phyloP scores from a whole-genome alignment of 331 rosid genomes.

The Quercus phellos region DNA sequence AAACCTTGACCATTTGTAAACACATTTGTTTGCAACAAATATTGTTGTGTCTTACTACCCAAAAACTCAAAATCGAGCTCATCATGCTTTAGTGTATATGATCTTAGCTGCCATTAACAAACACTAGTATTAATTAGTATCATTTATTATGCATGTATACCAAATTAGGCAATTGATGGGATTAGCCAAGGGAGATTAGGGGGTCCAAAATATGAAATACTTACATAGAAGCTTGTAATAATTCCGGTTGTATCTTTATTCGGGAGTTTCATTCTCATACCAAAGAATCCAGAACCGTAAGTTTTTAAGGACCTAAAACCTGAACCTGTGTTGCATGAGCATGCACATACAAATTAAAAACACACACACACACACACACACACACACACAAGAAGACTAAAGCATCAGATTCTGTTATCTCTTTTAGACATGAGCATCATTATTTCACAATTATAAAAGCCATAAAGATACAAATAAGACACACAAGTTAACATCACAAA shows the following conservation, averaged over 20 bases:
- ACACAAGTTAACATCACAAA: too few relatives aligned
- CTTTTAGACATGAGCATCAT: too few relatives aligned
- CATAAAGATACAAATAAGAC: too few relatives aligned
- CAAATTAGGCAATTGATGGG: too few relatives aligned
- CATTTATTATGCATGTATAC: background rate
- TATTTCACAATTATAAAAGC: too few relatives aligned
- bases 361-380: too few relatives aligned
- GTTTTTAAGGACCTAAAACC: conserved; percentile 5
- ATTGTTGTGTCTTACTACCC: background rate
- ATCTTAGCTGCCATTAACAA: background rate
- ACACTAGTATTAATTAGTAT: too few relatives aligned
- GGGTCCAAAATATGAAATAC: too few relatives aligned
- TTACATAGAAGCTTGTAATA: conserved; percentile 22
- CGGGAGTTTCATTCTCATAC: conserved; percentile 11
- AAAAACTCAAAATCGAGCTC: conserved; percentile 26
- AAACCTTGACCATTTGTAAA: background rate
- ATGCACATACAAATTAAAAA: too few relatives aligned
- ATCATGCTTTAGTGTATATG: conserved; percentile 16
- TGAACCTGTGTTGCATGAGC: background rate
- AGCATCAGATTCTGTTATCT: too few relatives aligned
- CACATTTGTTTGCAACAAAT: conserved; percentile 17
- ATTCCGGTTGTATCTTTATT: conserved; percentile 9
- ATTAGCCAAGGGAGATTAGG: too few relatives aligned
- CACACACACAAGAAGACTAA: background rate
- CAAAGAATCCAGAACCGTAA: conserved; percentile 22